A percentile compares a stretch with the other conserved stretches of the same genome.
Evolutionary conservation across 176 grass and related monocot species (phyloP).

Genomic region (Bromus sterilis): DNA sequence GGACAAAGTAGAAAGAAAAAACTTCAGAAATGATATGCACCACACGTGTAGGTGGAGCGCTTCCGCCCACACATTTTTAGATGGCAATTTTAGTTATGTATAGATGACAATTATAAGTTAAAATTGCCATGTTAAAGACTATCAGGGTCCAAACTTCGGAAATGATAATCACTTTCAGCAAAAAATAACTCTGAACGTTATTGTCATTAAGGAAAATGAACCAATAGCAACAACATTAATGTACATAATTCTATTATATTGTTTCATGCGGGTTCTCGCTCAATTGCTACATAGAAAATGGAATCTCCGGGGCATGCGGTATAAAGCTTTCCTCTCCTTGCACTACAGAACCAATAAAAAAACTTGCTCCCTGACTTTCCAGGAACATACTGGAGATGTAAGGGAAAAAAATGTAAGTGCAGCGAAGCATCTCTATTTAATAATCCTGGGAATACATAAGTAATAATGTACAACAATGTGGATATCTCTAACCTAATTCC

Average conservation of each 20-base stretch:
- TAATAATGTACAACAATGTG: not conserved
- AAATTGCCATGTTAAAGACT: no score
- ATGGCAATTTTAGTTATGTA: no score
- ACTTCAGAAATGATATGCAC: no score
- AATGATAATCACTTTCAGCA: no score
- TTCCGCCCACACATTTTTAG: no score
- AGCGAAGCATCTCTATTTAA: not conserved
- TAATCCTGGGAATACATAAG: not conserved
- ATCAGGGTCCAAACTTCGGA: no score
- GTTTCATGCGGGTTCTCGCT: not conserved
- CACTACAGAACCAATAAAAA: not conserved
- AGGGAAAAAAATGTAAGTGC: not conserved
- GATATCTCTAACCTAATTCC: not conserved
- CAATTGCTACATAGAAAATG: not conserved
- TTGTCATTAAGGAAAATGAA: no score
- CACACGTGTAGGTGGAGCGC: no score
- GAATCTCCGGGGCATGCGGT: not conserved
- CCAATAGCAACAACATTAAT: no score
- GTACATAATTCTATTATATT: not conserved
- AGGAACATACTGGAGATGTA: not conserved
- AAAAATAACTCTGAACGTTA: no score
- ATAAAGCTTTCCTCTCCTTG: not conserved
- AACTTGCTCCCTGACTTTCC: not conserved
- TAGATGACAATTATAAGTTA: no score
- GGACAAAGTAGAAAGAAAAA: no score